Base-by-base conservation (phyloP, 306 rosid genomes). In the Dryas alaskensis region DNA sequence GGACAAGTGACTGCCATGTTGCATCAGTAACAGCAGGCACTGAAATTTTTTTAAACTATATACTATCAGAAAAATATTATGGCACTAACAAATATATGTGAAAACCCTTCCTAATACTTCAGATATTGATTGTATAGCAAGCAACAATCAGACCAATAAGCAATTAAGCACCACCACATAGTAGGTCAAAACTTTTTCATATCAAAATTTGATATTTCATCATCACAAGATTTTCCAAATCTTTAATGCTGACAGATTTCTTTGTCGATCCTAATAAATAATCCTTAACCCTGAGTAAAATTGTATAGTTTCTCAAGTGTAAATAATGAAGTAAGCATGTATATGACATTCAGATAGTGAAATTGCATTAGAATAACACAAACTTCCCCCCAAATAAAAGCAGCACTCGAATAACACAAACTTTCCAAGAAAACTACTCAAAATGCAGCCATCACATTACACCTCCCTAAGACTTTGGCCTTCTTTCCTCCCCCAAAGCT, bases 1-100 rank as follows among this genome's bases (percentile, higher is more conserved):
- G 58, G 37, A 94, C 99, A 73, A 82, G 86, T 2, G 92, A 79
- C 69, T 89, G 69, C 99, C 99, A 94, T 49, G 81, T 75, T 77
- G 77, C 83, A 48, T 88, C 96, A 58, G 86, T 78, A 67, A 85
- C 65, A 74, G 86, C 49, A 53, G 89, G 78, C 59, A 86, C 98
- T 94, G 92, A 80, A 85, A 79, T 65, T 79, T 75, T 69, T 65
- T 59, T 71, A 31, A 45, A 69, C 14, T 59, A 75, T n/a, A 70
- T 13, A 55, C 65, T 0, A 42, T 69, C 44, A 44, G 27, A 9
- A 72, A 58, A 31, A 22, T 4, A 45, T 25, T 57, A 22, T 9
- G 2, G 22, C 37, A 50, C 25, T 27, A 8, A 69, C 64, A 31
- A 25, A 37, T 10, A 9, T 65, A 69, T 70, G 5, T 55, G 39